phyloP scores from a whole-genome alignment of 176 grass and related monocot genomes.

The Poa pratensis region DNA sequence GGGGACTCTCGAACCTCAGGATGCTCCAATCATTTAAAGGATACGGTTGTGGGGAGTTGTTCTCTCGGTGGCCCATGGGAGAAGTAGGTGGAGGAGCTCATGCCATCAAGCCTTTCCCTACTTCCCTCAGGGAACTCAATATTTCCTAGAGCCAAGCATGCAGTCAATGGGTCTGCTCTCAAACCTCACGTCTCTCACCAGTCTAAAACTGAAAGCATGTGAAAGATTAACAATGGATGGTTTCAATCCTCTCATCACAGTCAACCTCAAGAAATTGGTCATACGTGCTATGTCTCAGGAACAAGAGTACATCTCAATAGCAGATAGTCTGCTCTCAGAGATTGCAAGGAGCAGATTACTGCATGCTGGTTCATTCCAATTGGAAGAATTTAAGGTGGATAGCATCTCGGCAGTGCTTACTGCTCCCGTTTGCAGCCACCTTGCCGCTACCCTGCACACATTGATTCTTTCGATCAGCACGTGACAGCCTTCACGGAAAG shows the following conservation, averaged over 20 bases:
- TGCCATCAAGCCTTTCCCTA: neutral
- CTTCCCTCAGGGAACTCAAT: neutral
- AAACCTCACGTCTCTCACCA: neutral
- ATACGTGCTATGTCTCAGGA: neutral
- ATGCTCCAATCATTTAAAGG: neutral
- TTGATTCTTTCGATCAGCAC: neutral
- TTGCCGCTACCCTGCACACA: neutral
- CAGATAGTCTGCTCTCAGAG: no score
- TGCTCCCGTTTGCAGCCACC: neutral
- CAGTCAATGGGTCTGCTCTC: neutral
- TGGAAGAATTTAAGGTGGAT: neutral
- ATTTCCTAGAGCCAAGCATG: neutral
- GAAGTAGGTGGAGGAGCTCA: neutral
- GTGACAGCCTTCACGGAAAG: neutral
- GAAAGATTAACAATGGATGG: neutral
- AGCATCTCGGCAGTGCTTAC: neutral
- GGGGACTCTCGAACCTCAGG: neutral
- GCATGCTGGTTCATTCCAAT: no score
- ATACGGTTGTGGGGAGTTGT: rapidly evolving
- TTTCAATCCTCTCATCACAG: neutral
- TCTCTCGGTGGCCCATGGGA: neutral
- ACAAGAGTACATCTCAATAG: no score
- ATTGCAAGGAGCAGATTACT: no score
- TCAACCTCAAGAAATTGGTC: neutral
- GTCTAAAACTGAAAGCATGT: rapidly evolving